A percentile compares a stretch with the other conserved stretches of the same genome.
Conservation (phyloP, 2,329 filamentous ascomycete species). For the Ophiognomonia clavigignenti-juglandacearum region DNA sequence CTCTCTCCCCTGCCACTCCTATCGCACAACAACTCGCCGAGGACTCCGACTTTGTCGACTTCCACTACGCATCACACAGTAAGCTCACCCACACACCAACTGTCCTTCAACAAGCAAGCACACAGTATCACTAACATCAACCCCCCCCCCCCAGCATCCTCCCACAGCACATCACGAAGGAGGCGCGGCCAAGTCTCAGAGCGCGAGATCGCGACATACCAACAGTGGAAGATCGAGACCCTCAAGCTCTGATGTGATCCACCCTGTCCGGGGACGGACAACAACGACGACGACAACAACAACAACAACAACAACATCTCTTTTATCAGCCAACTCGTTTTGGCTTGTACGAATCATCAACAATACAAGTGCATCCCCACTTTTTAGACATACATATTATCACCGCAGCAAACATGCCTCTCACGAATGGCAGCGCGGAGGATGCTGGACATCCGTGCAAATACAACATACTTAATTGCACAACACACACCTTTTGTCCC, state of each 20-base stretch:
- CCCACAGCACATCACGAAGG: constrained; percentile 1
- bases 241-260: constrained; percentile 2
- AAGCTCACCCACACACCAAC: neutral
- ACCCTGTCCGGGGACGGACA: neutral
- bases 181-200: constrained; percentile 6
- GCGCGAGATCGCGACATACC: constrained; percentile 3
- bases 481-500: neutral
- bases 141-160: neutral
- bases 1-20: neutral
- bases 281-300: no score
- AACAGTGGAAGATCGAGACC: constrained; percentile 4
- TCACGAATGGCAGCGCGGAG: neutral
- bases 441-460: neutral
- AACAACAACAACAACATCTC: neutral
- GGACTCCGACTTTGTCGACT: constrained; percentile 5
- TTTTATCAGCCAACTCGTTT: neutral
- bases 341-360: constrained; percentile 4
- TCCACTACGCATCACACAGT: constrained; percentile 3
- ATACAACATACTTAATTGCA: neutral
- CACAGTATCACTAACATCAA: neutral
- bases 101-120: neutral
- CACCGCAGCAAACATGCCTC: neutral
- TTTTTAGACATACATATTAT: neutral
- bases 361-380: neutral
- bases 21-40: neutral